Conservation (phyloP, 768 basidiomycete genomes). For the Termitomyces sp. region DNA sequence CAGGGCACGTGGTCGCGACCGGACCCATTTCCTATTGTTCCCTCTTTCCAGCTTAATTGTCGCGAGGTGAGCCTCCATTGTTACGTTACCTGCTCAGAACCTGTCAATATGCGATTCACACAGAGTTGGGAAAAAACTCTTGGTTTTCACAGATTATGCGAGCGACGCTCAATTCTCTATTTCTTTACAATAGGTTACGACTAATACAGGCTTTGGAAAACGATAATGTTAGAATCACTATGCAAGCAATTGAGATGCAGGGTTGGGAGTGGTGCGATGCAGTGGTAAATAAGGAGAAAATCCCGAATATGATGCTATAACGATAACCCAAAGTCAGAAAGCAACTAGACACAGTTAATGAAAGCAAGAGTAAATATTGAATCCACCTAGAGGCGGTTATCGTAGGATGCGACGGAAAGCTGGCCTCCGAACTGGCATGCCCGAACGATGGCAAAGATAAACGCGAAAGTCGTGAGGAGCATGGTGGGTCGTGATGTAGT, state of each 20-base stretch:
- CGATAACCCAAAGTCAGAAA: conserved; percentile 45
- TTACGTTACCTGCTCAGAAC: conserved; percentile 4
- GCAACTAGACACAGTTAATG: conserved; percentile 39
- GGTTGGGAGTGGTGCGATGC: conserved; percentile 8
- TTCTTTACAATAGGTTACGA: conserved; percentile 1
- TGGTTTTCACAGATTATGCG: neutral
- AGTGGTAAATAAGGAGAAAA: conserved; percentile 3
- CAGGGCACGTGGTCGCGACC: conserved; percentile 41
- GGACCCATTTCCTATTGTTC: conserved; percentile 8
- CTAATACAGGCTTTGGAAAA: conserved; percentile 8
- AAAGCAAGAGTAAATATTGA: conserved; percentile 45
- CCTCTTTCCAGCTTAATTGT: conserved; percentile 3
- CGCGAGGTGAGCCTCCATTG: conserved; percentile 9
- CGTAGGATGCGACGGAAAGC: neutral
- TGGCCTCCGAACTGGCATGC: conserved; percentile 2
- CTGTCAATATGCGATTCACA: neutral
- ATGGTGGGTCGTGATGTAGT: conserved; percentile 11
- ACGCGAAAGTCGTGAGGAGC: conserved; percentile 3
- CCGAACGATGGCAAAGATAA: neutral
- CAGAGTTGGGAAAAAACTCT: neutral
- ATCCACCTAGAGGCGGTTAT: neutral
- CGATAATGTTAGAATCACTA: conserved; percentile 15
- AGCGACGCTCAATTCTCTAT: neutral
- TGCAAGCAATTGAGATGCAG: conserved; percentile 8
- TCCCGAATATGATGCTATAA: conserved; percentile 15